Conservation (phyloP, 345 rosid genomes). For the Camelina hispida region DNA sequence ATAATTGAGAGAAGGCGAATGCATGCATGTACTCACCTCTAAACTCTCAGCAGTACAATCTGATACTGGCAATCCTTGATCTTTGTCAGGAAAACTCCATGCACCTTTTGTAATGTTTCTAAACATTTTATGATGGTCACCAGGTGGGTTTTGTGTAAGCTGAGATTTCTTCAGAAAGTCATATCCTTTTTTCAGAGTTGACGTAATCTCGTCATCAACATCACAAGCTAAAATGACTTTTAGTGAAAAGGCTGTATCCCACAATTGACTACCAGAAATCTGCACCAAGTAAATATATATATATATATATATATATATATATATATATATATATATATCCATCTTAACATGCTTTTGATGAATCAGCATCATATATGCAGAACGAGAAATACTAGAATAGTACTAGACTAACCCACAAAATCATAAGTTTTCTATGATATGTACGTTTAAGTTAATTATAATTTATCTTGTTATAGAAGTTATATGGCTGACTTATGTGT, state of each 20-base stretch:
- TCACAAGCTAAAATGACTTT: constrained; percentile 42
- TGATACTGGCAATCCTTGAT: constrained; percentile 77
- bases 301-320: no score
- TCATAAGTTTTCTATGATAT: no score
- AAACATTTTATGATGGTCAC: constrained; percentile 57
- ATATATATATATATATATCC: no score
- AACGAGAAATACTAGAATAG: no score
- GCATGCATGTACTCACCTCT: constrained; percentile 44
- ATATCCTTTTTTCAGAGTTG: constrained; percentile 45
- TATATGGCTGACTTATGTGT: no score
- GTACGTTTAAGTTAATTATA: no score
- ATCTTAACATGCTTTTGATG: no score
- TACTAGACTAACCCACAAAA: no score
- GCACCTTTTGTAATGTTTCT: constrained; percentile 67
- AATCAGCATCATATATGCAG: background rate
- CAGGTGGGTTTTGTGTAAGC: constrained; percentile 52
- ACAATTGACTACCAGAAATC: constrained; percentile 49
- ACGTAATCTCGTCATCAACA: constrained; percentile 36
- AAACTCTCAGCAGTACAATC: constrained; percentile 82
- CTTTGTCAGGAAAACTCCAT: constrained; percentile 75
- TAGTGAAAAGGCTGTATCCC: constrained; percentile 46
- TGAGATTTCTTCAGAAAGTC: constrained; percentile 55
- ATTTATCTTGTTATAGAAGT: no score
- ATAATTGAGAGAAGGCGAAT: no score
- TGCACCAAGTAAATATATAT: background rate